Conservation (phyloP, 345 rosid genomes). For the Fremontodendron californicum region DNA sequence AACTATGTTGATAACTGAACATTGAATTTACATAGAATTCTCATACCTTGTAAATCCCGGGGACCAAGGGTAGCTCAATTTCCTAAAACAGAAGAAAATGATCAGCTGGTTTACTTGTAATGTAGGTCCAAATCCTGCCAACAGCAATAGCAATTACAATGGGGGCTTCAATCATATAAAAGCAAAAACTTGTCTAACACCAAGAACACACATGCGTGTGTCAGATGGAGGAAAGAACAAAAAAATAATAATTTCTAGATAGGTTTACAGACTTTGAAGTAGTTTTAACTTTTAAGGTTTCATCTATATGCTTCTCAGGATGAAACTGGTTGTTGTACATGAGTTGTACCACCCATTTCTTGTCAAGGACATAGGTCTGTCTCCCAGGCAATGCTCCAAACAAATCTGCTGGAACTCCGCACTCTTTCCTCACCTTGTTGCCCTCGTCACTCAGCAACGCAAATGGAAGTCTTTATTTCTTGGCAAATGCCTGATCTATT, state of each 20-base stretch:
- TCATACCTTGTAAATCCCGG: conserved; percentile 6
- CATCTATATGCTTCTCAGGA: conserved; percentile 95
- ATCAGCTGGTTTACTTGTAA: background rate
- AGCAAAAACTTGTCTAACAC: conserved; percentile 2
- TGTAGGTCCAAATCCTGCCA: background rate
- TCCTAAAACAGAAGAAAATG: too few species aligned
- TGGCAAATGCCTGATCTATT: conserved; percentile 64
- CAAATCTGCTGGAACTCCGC: conserved; percentile 83
- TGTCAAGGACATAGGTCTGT: conserved; percentile 93
- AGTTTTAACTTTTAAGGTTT: conserved; percentile 89
- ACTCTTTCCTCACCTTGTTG: conserved; percentile 86
- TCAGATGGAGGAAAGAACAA: background rate
- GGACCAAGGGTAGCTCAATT: too few species aligned
- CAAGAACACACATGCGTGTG: background rate
- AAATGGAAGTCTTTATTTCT: conserved; percentile 77
- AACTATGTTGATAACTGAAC: background rate
- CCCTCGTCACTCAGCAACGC: conserved; percentile 86
- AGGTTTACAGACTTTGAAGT: conserved; percentile 45
- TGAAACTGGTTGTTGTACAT: conserved; percentile 95
- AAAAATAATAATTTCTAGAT: too few species aligned
- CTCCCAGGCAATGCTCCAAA: conserved; percentile 95
- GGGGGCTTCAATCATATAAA: background rate
- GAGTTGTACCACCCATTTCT: conserved; percentile 78
- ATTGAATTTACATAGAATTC: background rate
- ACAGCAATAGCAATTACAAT: background rate